Conservation (phyloP, 441 rosid species). For the Geranium incanum region DNA sequence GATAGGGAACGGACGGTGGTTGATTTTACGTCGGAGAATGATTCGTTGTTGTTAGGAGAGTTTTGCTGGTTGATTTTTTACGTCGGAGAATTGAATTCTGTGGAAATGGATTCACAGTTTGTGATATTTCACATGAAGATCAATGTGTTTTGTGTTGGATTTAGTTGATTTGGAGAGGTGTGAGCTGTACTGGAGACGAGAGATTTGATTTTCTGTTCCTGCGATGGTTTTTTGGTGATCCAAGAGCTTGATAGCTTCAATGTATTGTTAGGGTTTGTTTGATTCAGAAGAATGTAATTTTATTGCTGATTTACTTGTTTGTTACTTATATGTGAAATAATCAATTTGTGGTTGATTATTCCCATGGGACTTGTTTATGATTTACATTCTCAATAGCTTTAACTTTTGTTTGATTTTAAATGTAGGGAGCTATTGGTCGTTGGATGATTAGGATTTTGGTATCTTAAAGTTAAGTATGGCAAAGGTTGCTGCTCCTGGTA, state of each 20-base stretch:
- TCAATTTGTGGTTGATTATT: too few relatives aligned
- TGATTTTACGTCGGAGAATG: not conserved
- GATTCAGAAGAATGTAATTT: too few relatives aligned
- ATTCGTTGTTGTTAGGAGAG: too few relatives aligned
- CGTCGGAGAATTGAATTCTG: too few relatives aligned
- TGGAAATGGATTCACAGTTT: too few relatives aligned
- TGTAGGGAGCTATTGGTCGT: constrained; percentile 19
- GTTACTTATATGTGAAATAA: too few relatives aligned
- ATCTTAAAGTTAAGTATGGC: constrained; percentile 34
- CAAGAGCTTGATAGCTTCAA: not conserved
- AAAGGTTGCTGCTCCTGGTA: constrained; percentile 54
- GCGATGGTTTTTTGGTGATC: not conserved
- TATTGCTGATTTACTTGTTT: too few relatives aligned
- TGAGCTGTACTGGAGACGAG: not conserved
- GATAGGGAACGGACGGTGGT: not conserved
- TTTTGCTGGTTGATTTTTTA: too few relatives aligned
- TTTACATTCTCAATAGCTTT: not conserved
- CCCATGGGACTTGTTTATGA: too few relatives aligned
- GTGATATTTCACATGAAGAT: too few relatives aligned
- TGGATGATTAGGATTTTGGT: constrained; percentile 12
- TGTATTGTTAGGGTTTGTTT: too few relatives aligned
- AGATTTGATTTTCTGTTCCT: not conserved
- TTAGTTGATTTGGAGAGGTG: not conserved
- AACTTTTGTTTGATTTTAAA: not conserved
- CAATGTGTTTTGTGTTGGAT: not conserved